These are phyloP conservation scores for Hydnomerulius pinastri DNA, from an alignment of 768 basidiomycete species.

Conservation along the genomic window DNA sequence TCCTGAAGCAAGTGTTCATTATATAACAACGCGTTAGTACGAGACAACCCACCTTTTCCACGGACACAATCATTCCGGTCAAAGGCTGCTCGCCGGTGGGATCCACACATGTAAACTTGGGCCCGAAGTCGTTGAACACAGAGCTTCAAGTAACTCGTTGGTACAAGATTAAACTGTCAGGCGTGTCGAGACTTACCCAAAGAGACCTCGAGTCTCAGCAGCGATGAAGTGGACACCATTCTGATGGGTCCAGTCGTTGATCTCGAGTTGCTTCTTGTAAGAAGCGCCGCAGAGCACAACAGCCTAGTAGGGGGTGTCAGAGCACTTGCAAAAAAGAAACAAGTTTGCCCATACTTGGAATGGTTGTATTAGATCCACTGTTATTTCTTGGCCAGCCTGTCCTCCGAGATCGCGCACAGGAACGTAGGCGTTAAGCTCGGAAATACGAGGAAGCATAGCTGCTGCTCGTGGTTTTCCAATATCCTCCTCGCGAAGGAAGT, in stretches of 20 bases:
- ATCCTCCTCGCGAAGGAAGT: constrained; percentile 89
- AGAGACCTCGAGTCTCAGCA: constrained; percentile 89
- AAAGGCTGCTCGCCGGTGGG: constrained; percentile 97
- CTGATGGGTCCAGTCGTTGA: constrained; percentile 92
- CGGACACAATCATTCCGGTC: constrained; percentile 92
- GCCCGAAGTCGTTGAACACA: constrained; percentile 95
- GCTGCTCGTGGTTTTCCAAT: constrained; percentile 86
- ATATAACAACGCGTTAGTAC: not conserved
- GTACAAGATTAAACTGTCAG: not conserved
- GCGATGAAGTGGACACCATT: constrained; percentile 91
- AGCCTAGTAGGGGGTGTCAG: constrained; percentile 49
- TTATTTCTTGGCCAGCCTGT: constrained; percentile 71
- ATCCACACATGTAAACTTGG: constrained; percentile 93
- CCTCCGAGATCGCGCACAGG: constrained; percentile 89
- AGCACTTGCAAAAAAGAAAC: not conserved
- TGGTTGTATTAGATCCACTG: constrained; percentile 76
- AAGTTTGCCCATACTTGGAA: constrained; percentile 70
- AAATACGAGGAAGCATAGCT: constrained; percentile 83
- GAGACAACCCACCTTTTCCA: constrained; percentile 67
- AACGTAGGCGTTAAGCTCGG: constrained; percentile 95
- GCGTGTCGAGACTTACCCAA: constrained; percentile 62
- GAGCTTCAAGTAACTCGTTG: constrained; percentile 51
- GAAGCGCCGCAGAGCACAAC: constrained; percentile 85
- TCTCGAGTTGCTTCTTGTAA: constrained; percentile 83
- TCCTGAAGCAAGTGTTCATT: constrained; percentile 47